These are phyloP conservation scores for Acanthamoeba quina DNA, from an alignment of 208 protist species.

Conservation along the genomic window DNA sequence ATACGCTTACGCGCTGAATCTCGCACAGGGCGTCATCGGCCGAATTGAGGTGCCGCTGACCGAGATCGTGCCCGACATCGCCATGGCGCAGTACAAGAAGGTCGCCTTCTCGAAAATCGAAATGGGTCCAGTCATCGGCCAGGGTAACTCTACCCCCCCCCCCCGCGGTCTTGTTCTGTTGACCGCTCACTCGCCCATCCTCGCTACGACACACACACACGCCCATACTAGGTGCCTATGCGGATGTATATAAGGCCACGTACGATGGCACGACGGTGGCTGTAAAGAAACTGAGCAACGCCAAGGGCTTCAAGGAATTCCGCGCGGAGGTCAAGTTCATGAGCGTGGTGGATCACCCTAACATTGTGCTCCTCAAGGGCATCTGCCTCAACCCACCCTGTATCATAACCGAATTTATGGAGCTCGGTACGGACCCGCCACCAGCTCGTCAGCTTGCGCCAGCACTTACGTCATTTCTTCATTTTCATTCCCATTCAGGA, in stretches of 20 bases:
- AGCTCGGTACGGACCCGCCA: neutral
- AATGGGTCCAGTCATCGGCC: conserved; percentile 43
- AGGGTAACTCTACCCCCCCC: neutral
- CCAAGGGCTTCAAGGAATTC: conserved; percentile 82
- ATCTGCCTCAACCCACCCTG: conserved; percentile 77
- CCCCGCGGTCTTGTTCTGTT: neutral
- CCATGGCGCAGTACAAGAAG: conserved; percentile 71
- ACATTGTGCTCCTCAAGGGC: conserved; percentile 78
- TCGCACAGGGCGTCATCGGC: neutral
- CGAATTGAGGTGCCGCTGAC: conserved; percentile 40
- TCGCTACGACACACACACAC: no score
- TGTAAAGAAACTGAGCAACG: conserved; percentile 73
- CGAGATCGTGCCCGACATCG: conserved; percentile 65
- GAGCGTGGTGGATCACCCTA: conserved; percentile 74
- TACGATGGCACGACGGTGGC: conserved; percentile 58
- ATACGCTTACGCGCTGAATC: no score
- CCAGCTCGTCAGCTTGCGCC: neutral
- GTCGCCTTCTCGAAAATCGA: conserved; percentile 52
- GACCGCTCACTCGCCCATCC: neutral
- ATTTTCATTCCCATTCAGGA: neutral
- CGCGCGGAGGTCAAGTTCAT: conserved; percentile 82
- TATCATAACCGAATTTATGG: conserved; percentile 83
- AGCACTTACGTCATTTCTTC: neutral
- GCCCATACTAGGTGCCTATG: conserved; percentile 36
- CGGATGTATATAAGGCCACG: conserved; percentile 68